Percentiles rank a stretch among this genome's conserved stretches.
These are phyloP conservation scores for Aspergillus bertholletiae DNA, from an alignment of 495 filamentous ascomycete genomes.

Conservation along the genomic window DNA sequence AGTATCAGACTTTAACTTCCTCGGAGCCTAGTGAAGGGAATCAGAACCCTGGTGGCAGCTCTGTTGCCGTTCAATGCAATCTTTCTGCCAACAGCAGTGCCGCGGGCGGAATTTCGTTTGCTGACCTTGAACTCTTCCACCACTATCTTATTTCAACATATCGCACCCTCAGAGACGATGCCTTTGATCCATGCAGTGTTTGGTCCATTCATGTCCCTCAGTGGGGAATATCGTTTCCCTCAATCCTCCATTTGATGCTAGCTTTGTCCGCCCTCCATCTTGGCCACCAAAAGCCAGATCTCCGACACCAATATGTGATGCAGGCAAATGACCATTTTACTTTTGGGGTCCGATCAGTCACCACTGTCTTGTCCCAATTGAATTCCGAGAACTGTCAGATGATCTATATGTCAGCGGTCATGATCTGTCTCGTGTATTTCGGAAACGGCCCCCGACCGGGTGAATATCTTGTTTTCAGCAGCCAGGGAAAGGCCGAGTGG, in stretches of 20 bases:
- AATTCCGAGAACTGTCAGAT: slow-evolving; percentile 37
- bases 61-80: slow-evolving; percentile 13
- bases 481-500: slow-evolving; percentile 39
- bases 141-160: slow-evolving; percentile 17
- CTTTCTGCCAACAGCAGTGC: not conserved
- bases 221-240: slow-evolving; percentile 40
- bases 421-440: slow-evolving; percentile 47
- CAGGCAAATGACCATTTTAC: slow-evolving; percentile 46
- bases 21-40: not conserved
- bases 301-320: slow-evolving; percentile 22
- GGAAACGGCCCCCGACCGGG: slow-evolving; percentile 35
- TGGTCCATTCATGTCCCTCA: slow-evolving; percentile 38
- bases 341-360: slow-evolving; percentile 42
- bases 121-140: slow-evolving; percentile 22
- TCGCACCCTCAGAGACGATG: slow-evolving; percentile 11
- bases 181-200: slow-evolving; percentile 14
- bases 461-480: slow-evolving; percentile 44
- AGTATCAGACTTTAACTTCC: slow-evolving; percentile 12
- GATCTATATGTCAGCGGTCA: slow-evolving; percentile 42
- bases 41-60: not conserved
- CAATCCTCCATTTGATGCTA: slow-evolving; percentile 44
- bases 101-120: slow-evolving; percentile 22
- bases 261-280: slow-evolving; percentile 44
- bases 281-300: slow-evolving; percentile 29
- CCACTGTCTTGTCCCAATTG: slow-evolving; percentile 30